A percentile compares a stretch with the other conserved stretches of the same genome.
These are phyloP conservation scores for Claviceps humidiphila DNA, from an alignment of 2,329 filamentous ascomycete genomes.

Conservation along the genomic window DNA sequence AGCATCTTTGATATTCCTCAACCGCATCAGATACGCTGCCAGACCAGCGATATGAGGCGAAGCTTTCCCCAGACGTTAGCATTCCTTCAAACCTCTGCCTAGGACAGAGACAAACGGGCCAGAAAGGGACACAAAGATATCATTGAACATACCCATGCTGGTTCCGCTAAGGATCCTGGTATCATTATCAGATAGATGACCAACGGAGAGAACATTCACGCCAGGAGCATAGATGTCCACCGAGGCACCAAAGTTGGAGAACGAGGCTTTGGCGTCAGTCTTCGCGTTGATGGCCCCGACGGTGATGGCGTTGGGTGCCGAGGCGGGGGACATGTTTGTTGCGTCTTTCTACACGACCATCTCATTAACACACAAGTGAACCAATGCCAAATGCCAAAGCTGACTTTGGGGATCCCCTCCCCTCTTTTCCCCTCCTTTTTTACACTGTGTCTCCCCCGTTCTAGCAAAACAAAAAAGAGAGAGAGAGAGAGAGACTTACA, in stretches of 20 bases:
- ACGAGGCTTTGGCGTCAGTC: slow-evolving; percentile 34
- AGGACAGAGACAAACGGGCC: not conserved
- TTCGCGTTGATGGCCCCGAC: slow-evolving; percentile 44
- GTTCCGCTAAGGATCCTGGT: slow-evolving; percentile 37
- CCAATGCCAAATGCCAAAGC: too few species aligned
- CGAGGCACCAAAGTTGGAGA: slow-evolving; percentile 43
- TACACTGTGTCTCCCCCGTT: too few species aligned
- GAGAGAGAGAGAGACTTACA: slow-evolving; percentile 13
- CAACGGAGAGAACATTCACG: slow-evolving; percentile 38
- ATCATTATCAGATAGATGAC: slow-evolving; percentile 34
- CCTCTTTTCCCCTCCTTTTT: too few species aligned
- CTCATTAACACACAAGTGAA: too few species aligned
- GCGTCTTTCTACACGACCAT: slow-evolving; percentile 28
- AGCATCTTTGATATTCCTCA: slow-evolving; percentile 34
- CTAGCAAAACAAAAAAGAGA: too few species aligned
- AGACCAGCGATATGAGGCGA: slow-evolving; percentile 55
- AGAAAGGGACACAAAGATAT: not conserved
- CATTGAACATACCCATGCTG: slow-evolving; percentile 34
- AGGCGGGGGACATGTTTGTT: slow-evolving; percentile 37
- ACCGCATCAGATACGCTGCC: slow-evolving; percentile 51
- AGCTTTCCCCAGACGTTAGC: slow-evolving; percentile 23
- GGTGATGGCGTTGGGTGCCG: slow-evolving; percentile 41
- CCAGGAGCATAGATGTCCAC: slow-evolving; percentile 46
- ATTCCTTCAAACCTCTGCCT: not conserved
- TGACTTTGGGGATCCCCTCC: too few species aligned